These are phyloP conservation scores for Colletotrichum sp. DNA, from an alignment of 2,329 filamentous ascomycete species.

Conservation along the genomic window DNA sequence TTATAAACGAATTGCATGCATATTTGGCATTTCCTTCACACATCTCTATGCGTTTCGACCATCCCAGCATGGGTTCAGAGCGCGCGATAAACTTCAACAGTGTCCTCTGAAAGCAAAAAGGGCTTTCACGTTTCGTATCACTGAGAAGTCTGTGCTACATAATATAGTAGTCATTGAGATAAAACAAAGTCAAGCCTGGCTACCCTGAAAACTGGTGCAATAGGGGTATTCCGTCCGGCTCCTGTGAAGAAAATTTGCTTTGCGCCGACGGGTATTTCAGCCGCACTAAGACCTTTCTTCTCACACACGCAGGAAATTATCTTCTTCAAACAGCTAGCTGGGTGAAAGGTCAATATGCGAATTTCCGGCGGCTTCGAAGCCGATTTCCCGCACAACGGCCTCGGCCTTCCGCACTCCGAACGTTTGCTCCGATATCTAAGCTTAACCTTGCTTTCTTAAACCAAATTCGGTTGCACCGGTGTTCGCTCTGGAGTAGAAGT, in stretches of 20 bases:
- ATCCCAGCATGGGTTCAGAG: neutral
- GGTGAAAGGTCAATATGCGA: neutral
- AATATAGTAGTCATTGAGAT: neutral
- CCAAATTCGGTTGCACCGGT: neutral
- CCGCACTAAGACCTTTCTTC: accelerated
- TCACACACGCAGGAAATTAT: accelerated
- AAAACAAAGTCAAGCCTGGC: neutral
- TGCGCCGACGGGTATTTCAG: accelerated
- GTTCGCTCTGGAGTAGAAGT: neutral
- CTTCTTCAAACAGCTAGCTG: neutral
- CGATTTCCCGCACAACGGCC: neutral
- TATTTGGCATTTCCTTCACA: accelerated
- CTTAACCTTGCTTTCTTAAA: neutral
- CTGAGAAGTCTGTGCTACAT: accelerated
- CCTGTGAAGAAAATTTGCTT: neutral
- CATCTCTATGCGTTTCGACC: accelerated
- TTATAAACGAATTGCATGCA: neutral
- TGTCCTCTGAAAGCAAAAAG: neutral
- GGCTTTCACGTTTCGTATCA: neutral
- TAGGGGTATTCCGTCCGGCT: no score
- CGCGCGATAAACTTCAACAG: neutral
- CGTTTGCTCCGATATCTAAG: neutral
- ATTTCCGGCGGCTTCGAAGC: neutral
- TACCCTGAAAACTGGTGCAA: no score
- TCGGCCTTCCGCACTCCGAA: neutral